These are phyloP conservation scores for Beauveria bassiana DNA, from an alignment of 2,329 filamentous ascomycete genomes.

Conservation along the genomic window DNA sequence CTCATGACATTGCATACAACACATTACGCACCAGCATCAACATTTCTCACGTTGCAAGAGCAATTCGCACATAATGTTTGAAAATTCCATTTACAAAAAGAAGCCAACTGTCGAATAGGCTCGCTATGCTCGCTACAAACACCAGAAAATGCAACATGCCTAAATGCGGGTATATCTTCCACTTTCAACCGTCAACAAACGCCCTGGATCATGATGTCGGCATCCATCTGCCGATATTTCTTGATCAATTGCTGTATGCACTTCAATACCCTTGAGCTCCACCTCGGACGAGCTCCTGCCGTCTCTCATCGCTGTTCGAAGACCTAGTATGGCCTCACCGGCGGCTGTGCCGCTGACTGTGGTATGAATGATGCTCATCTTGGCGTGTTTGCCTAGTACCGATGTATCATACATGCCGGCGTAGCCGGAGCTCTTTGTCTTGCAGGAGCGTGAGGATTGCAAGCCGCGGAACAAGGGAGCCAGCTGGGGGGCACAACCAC, in stretches of 20 bases:
- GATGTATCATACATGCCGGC: slow-evolving; percentile 9
- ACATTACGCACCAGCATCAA: neutral
- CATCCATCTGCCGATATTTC: slow-evolving; percentile 7
- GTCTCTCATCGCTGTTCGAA: neutral
- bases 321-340: neutral
- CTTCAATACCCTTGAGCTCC: slow-evolving; percentile 15
- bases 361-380: slow-evolving; percentile 10
- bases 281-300: slow-evolving; percentile 13
- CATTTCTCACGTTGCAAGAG: neutral
- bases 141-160: slow-evolving; percentile 8
- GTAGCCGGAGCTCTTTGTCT: slow-evolving; percentile 5
- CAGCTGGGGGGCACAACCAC: slow-evolving; percentile 10
- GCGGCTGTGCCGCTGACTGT: slow-evolving; percentile 2
- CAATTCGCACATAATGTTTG: neutral
- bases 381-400: slow-evolving; percentile 2
- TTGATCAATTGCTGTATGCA: slow-evolving; percentile 14
- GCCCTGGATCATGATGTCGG: neutral
- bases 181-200: neutral
- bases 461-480: slow-evolving; percentile 8
- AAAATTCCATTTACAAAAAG: neutral
- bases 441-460: neutral
- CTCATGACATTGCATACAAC: neutral
- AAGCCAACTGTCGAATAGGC: neutral
- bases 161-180: slow-evolving; percentile 9
- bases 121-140: slow-evolving; percentile 8